Conservation (phyloP, 345 rosid genomes). For the Pistacia atlantica region DNA sequence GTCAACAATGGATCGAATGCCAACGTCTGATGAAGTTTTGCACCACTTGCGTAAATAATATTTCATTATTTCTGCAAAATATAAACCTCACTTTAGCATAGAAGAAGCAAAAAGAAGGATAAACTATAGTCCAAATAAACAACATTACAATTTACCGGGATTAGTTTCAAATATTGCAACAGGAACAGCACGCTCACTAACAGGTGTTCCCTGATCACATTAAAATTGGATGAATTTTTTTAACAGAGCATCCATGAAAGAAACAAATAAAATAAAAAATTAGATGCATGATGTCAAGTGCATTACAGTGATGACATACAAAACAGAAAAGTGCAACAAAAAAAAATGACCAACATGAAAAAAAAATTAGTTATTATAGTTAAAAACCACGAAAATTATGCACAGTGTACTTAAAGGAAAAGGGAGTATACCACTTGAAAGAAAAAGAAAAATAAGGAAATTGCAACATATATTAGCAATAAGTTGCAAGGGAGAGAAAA, state of each 20-base stretch:
- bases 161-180: slow-evolving; percentile 95
- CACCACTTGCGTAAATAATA: slow-evolving; percentile 89
- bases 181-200: slow-evolving; percentile 98
- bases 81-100: slow-evolving; percentile 24
- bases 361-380: not conserved
- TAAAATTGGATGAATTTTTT: slow-evolving; percentile 24
- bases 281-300: not conserved
- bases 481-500: not conserved
- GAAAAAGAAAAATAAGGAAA: not conserved
- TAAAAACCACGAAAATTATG: not conserved
- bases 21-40: slow-evolving; percentile 72
- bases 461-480: not conserved
- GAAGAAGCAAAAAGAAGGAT: slow-evolving; percentile 18
- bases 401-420: not conserved
- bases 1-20: slow-evolving; percentile 82
- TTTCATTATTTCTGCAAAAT: slow-evolving; percentile 67
- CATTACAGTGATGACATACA: not conserved
- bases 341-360: not conserved
- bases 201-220: slow-evolving; percentile 83
- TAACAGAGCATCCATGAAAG: slow-evolving; percentile 12
- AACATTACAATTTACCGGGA: slow-evolving; percentile 50
- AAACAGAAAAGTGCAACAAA: not conserved
- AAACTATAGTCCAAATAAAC: slow-evolving; percentile 22
- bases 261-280: slow-evolving; percentile 19
- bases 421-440: not conserved